Evolutionary conservation across 2,329 filamentous ascomycete genomes (phyloP), one percentile per base, ranked within the genome.

Genomic region (Calonectria ilicicola): DNA sequence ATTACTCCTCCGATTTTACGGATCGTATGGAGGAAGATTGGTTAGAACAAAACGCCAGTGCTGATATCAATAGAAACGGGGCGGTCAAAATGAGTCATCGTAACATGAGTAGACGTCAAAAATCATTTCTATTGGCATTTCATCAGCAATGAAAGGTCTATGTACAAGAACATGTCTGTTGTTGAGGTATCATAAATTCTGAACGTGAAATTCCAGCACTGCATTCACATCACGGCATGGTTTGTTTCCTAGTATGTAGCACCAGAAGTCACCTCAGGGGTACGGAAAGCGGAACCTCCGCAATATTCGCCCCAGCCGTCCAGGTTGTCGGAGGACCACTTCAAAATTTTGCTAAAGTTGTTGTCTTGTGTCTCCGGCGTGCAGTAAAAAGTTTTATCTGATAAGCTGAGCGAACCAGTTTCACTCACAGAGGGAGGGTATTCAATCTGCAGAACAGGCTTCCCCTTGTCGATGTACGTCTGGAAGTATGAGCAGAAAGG

Each of bases 381-480:
- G 49, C 81, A 82, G 74, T 80, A 82, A 69, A 76, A 80, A 21
- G 69, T 60, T 23, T 76, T 72, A 51, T 82, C 80, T 5, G 73
- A 74, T 5, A 73, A 58, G 58, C 78, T 80, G 40, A 82, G 66
- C 26, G 72, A 67, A n/a, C 77, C 77, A 26, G 58, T 74, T 58
- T 74, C 65, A 60, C 77, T 74, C 14, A 78, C 74, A 27, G 81
- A 82, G 9, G 74, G 77, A 23, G 81, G 81, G 42, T 83, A 83
- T 76, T 83, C 82, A 56, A 83, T 81, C 75, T 83, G 81, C 40
- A 83, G 77, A 15, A 83, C 81, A 38, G 81, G 82, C 70, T 80
- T 82, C 35, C 72, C 78, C n/a, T 75, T 75, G 12, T 77, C 69
- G 32, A 83, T 65, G 53, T 81, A 82, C 10, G 47, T 70, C 73